Percentiles rank a stretch among this genome's conserved stretches.
Evolutionary conservation across 257 asterid species (phyloP).

Genomic region (Oldenlandia corymbosa): DNA sequence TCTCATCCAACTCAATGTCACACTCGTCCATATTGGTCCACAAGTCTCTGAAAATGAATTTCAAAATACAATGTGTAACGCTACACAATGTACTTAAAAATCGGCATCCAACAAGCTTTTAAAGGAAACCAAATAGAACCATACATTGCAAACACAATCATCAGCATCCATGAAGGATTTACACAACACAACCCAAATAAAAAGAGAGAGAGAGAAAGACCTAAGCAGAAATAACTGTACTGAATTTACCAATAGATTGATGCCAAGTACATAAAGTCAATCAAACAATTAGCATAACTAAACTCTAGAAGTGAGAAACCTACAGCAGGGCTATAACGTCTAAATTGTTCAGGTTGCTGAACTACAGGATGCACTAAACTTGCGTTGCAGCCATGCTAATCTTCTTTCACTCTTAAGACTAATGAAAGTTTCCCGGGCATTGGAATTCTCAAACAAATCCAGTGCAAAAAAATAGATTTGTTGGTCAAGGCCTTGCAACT

Average conservation of each 20-base stretch:
- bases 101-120: background rate
- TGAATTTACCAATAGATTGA: slow-evolving; percentile 16
- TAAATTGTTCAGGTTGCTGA: slow-evolving; percentile 36
- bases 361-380: slow-evolving; percentile 54
- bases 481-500: slow-evolving; percentile 78
- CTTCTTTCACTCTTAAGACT: slow-evolving; percentile 73
- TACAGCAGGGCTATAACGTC: slow-evolving; percentile 3
- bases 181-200: no score
- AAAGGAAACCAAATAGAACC: background rate
- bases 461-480: slow-evolving; percentile 62
- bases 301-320: slow-evolving; percentile 17
- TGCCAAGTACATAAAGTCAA: slow-evolving; percentile 26
- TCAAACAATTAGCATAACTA: slow-evolving; percentile 15
- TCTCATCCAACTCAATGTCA: slow-evolving; percentile 69
- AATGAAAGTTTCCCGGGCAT: slow-evolving; percentile 69
- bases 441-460: slow-evolving; percentile 71
- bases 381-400: slow-evolving; percentile 67
- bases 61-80: slow-evolving; percentile 18
- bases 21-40: slow-evolving; percentile 54
- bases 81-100: background rate
- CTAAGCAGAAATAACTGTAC: background rate
- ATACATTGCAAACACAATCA: background rate
- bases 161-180: no score
- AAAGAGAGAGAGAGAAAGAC: background rate
- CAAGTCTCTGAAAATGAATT: slow-evolving; percentile 33